Conservation (phyloP, 208 protist genomes). For the Crithidia brevicula region DNA sequence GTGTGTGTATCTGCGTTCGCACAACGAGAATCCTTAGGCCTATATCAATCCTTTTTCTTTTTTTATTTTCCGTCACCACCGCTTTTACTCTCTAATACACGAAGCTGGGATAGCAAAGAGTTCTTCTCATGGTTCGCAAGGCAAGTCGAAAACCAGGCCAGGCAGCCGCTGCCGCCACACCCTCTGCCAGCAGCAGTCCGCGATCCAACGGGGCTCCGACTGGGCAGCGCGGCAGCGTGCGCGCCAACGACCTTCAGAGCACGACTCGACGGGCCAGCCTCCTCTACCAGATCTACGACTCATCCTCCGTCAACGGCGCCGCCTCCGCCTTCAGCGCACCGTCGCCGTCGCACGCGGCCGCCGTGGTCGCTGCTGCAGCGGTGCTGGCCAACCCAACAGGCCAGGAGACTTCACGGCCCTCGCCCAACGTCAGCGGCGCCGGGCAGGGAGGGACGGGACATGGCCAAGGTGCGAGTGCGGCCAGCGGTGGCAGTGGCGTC, state of each 20-base stretch:
- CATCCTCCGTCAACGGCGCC: not conserved
- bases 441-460: not conserved
- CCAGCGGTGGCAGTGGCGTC: not conserved
- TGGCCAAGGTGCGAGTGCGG: not conserved
- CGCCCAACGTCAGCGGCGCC: not conserved
- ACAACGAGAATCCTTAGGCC: too few species aligned
- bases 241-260: constrained; percentile 5
- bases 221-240: not conserved
- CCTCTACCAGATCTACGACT: constrained; percentile 21
- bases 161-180: not conserved
- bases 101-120: too few species aligned
- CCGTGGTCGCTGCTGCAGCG: constrained; percentile 9
- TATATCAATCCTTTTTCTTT: constrained; percentile 5
- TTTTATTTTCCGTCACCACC: constrained; percentile 13
- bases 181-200: not conserved
- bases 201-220: not conserved
- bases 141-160: constrained; percentile 3
- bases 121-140: constrained; percentile 8
- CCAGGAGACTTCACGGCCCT: not conserved
- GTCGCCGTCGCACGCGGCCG: constrained; percentile 11
- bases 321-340: not conserved
- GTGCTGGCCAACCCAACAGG: constrained; percentile 13
- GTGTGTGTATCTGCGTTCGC: constrained; percentile 4
- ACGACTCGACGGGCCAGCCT: not conserved
- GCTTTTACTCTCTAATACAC: too few species aligned